Evolutionary conservation across 2,329 filamentous ascomycete genomes (phyloP).

Genomic region (Pseudogymnoascus sp.): DNA sequence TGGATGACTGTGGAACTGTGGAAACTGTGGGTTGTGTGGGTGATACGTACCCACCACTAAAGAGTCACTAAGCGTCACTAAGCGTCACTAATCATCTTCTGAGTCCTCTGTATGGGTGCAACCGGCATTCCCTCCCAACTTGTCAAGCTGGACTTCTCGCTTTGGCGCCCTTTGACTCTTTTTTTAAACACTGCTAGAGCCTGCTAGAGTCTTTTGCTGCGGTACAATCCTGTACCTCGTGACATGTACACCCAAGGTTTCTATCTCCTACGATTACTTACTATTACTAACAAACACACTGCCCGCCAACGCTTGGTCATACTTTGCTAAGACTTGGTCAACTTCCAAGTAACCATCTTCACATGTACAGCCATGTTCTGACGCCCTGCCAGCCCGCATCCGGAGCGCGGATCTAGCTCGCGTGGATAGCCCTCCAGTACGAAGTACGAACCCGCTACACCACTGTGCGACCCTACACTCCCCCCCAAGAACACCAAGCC

Average conservation of each 20-base stretch:
- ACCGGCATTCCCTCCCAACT: not conserved
- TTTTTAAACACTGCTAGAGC: not conserved
- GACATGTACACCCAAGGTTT: not conserved
- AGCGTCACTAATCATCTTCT: not conserved
- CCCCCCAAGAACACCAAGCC: not conserved
- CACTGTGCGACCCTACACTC: too few species aligned
- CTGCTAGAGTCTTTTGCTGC: not conserved
- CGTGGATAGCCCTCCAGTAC: not conserved
- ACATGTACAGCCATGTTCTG: not conserved
- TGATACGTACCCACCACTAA: not conserved
- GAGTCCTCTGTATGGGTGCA: not conserved
- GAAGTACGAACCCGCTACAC: too few species aligned
- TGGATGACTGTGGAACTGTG: not conserved
- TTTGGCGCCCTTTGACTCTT: not conserved
- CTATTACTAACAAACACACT: not conserved
- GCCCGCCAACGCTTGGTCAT: not conserved
- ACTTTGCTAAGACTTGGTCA: not conserved
- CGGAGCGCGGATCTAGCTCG: not conserved
- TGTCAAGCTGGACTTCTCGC: not conserved
- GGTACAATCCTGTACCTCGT: not conserved
- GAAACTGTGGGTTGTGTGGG: not conserved
- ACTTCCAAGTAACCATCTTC: not conserved
- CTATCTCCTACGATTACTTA: not conserved
- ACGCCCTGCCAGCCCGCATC: not conserved
- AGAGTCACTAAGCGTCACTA: too few species aligned